Evolutionary conservation across 805 yeast species (phyloP), one percentile per base, ranked within the genome.

Genomic region (Kluyveromyces dobzhanskii): DNA sequence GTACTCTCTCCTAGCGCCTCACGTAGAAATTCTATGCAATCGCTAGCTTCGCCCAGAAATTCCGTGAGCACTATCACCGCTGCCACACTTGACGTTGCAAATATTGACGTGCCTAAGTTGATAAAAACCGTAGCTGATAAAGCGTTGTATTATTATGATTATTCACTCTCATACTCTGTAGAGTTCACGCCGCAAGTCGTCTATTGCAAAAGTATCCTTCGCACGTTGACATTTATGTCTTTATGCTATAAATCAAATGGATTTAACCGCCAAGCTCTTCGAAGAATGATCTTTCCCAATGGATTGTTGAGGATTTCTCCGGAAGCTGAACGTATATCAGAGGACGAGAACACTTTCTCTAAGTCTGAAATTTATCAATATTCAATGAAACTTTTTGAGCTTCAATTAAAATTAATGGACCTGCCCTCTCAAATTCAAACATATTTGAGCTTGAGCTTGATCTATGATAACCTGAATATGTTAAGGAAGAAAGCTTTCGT

Each of bases 151-250:
- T 75, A 53, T 49, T 80, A 71, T 55, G 70, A 66, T 40, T 48
- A 62, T 29, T 78, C 90, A 28, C 65, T 75, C 4, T 56, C 65
- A 29, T 78, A 73, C 40, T 67, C 71, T 7, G 85, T 78, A 40
- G 95, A 90, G 46, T 75, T 74, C 46, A 88, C 81, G 0, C 97
- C 97, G 0, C 90, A 80, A 43, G 59, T 81, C 1, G 87, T 87
- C 0, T 83, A 77, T 46, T 76, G 82, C 31, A 95, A 86, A 46
- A 69, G 80, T 2, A 65, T 83, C 2, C 47, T 87, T 24, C 68
- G 96, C 43, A 73, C 70, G 37, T 62, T 79, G 17, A 76, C 76
- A 40, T 70, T 84, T 38, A 71, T 82, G 70, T 68, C 80, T 1
- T 56, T 66, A 8, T 56, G 77, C 4, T 68, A 68, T 44, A 53